Percentiles rank a stretch among this genome's conserved stretches.
Evolutionary conservation across 345 rosid species (phyloP).

Genomic region (Erysimum cheiranthoides): DNA sequence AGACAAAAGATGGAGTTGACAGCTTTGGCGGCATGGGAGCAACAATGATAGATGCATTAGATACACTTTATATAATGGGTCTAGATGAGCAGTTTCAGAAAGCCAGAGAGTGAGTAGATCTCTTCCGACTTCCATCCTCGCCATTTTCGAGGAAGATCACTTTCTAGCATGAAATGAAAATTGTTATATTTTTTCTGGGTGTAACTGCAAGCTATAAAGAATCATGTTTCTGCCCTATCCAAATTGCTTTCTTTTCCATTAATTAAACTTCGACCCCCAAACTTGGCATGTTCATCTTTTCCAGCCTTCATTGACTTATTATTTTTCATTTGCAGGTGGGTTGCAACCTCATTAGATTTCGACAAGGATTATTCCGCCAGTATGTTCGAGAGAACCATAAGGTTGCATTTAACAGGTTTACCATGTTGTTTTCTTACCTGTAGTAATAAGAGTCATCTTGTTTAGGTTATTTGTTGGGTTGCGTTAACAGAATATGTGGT

Average conservation of each 20-base stretch:
- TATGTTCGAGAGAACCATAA: slow-evolving; percentile 99
- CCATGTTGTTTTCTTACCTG: slow-evolving; percentile 48
- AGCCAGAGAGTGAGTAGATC: slow-evolving; percentile 87
- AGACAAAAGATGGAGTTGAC: slow-evolving; percentile 78
- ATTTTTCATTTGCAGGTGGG: slow-evolving; percentile 75
- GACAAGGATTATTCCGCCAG: slow-evolving; percentile 92
- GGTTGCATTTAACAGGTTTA: slow-evolving; percentile 90
- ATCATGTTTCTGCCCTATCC: slow-evolving; percentile 6
- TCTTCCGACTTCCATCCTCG: background rate
- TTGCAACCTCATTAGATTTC: slow-evolving; percentile 86
- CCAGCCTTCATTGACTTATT: slow-evolving; percentile 18
- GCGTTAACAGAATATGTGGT: slow-evolving; percentile 4
- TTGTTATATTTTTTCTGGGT: slow-evolving; percentile 1
- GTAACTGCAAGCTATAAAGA: background rate
- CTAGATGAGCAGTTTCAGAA: slow-evolving; percentile 80
- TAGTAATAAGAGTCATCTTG: slow-evolving; percentile 40
- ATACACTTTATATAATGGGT: slow-evolving; percentile 93
- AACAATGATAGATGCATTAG: slow-evolving; percentile 81
- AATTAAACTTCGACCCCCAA: background rate
- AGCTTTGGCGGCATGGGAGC: slow-evolving; percentile 99
- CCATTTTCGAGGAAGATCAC: background rate
- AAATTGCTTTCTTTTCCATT: slow-evolving; percentile 4
- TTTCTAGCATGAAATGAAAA: background rate
- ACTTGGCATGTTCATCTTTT: slow-evolving; percentile 8
- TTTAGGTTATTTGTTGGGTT: slow-evolving; percentile 28